Percentiles rank a stretch among this genome's conserved stretches.
These are phyloP conservation scores for Alisma plantagoaquatica DNA, from an alignment of 106 monocot genomes.

Conservation along the genomic window DNA sequence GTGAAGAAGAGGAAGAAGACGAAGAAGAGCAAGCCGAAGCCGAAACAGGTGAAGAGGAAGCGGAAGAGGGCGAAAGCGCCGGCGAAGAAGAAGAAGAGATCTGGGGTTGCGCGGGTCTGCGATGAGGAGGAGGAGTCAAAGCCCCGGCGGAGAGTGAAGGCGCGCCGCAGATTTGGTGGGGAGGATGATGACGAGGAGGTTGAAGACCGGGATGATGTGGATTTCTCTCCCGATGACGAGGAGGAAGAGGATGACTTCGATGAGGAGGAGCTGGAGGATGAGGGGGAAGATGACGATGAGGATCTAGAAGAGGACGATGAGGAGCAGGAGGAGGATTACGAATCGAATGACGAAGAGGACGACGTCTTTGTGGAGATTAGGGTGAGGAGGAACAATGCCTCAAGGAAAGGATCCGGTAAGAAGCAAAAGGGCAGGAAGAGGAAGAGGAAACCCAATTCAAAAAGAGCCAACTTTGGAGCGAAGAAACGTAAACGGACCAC, in stretches of 20 bases:
- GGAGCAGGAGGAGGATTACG: constrained; percentile 1
- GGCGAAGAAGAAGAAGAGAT: neutral
- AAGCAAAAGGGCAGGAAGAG: too few species aligned
- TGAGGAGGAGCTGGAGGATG: constrained; percentile 27
- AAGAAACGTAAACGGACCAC: too few species aligned
- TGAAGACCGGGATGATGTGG: constrained; percentile 32
- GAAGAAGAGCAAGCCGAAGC: constrained; percentile 5
- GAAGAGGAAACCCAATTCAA: neutral
- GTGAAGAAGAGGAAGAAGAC: constrained; percentile 7
- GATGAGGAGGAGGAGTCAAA: constrained; percentile 22
- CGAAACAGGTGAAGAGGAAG: neutral
- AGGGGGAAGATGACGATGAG: constrained; percentile 12
- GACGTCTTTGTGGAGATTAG: too few species aligned
- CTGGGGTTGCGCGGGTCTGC: constrained; percentile 1
- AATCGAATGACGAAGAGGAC: too few species aligned
- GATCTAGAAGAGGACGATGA: constrained; percentile 1
- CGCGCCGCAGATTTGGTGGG: neutral
- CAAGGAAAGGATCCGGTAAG: neutral
- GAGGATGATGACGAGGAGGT: constrained; percentile 20
- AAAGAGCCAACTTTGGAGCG: neutral
- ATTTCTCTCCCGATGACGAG: constrained; percentile 42
- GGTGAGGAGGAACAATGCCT: neutral
- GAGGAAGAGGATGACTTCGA: too few species aligned
- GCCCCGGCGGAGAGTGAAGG: constrained; percentile 9
- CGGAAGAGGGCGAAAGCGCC: neutral